Base-by-base conservation (phyloP, 257 asterid genomes). In the Rubia yunnanensis region DNA sequence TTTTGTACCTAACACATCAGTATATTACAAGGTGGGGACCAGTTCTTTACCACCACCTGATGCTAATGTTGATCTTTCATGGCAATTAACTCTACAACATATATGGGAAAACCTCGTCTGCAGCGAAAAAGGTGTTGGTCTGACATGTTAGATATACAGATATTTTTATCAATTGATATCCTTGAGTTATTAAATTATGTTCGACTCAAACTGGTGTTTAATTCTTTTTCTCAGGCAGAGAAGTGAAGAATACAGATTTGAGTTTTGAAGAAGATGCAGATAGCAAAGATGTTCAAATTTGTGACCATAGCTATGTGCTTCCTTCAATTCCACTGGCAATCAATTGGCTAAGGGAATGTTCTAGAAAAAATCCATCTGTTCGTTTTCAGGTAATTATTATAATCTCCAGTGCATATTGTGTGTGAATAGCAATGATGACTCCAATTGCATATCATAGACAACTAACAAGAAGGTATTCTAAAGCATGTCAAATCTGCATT, bases 1-100 rank as follows among this genome's bases (percentile, higher is more conserved):
- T 60, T 94, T 94, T 70, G 99, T 94, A 61, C 99, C 99, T 41
- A 94, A 86, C 73, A 77, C 85, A 32, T 90, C 99, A 60, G 94
- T 88, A 57, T 88, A 85, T 81, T 75, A 90, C 88, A 94, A 94
- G 83, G 96, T 88, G 71, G 92, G 95, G 39, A 69, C 80, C 63
- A 71, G 68, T 66, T 70, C 83, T 59, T 73, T 81, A 75, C 77
- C 83, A 22, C 72, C 79, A 32, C 63, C 78, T 54, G 94, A 83
- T 71, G 66, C 83, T 74, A 94, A 89, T 70, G 86, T 85, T 72
- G 95, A 94, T 82, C 69, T 94, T 67, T 84, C 97, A 22, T 94
- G 96, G 96, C 99, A 94, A 82, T 64, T 86, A 73, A 80, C 85
- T 62, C 96, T 90, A 72, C 99, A 88, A 80, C 82, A 74, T 81